phyloP scores from a whole-genome alignment of 768 basidiomycete genomes.

The Butyriboletus loyo region DNA sequence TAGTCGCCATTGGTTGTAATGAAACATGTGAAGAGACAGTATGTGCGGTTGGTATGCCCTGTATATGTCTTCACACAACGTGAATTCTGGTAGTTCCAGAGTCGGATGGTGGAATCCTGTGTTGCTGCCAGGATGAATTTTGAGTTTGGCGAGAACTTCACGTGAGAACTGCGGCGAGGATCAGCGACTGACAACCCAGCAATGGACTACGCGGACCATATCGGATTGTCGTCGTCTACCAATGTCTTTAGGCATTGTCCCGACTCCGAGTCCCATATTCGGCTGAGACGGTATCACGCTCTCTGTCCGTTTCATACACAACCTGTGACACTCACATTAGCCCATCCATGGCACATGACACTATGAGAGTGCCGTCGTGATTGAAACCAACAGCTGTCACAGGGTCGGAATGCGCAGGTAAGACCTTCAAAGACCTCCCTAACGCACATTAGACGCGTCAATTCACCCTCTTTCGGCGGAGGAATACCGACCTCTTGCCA shows the following conservation, averaged over 20 bases:
- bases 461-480: not conserved
- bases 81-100: constrained; percentile 93
- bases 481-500: constrained; percentile 64
- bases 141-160: constrained; percentile 90
- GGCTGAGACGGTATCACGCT: constrained; percentile 46
- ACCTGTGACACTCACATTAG: constrained; percentile 65
- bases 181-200: constrained; percentile 6
- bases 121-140: constrained; percentile 87
- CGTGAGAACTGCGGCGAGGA: constrained; percentile 61
- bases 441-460: not conserved
- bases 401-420: constrained; percentile 97
- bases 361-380: constrained; percentile 90
- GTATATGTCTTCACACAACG: constrained; percentile 91
- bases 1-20: constrained; percentile 55
- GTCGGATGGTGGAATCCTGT: constrained; percentile 88
- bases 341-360: constrained; percentile 95
- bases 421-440: constrained; percentile 83
- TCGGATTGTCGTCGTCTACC: constrained; percentile 94
- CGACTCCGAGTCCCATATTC: constrained; percentile 96
- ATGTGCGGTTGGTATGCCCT: constrained; percentile 84
- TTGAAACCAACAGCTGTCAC: constrained; percentile 94
- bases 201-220: constrained; percentile 53
- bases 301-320: not conserved
- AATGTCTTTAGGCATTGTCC: constrained; percentile 98
- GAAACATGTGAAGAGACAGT: constrained; percentile 73